Base-by-base conservation (phyloP, 1,284 basidiomycete genomes). In the Sporisorium scitamineum region DNA sequence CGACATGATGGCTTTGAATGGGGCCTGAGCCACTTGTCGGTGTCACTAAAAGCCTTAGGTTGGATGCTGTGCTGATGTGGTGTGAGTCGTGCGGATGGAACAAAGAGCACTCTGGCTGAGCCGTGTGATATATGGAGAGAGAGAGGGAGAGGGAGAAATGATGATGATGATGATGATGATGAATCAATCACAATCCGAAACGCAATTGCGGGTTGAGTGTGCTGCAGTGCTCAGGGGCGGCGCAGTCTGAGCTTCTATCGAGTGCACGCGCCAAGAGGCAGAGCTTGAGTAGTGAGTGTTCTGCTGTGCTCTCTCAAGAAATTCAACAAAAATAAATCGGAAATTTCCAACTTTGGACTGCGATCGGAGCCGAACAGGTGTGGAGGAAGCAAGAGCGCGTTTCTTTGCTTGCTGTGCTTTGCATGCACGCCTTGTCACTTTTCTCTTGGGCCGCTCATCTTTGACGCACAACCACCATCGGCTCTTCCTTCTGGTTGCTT, bases 1-100 rank as follows among this genome's bases (percentile, higher is more conserved):
- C 68, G 87, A 83, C 82, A 83, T 82, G 57, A 31, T 76, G 69
- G 47, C 37, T 13, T 8, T 53, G 27, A 18, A 2, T 11, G 39
- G 57, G 53, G 29, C 47, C 34, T 34, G 14, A 32, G 20, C 41
- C 48, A 16, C 14, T 45, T 29, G 27, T 20, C 39, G 22, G 44
- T 24, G 27, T 51, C 31, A 53, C 41, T 11, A 18, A 31, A 26
- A 16, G 53, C 11, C 41, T 22, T 20, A 29, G 39, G 18, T 42
- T 26, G 41, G 24, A 39, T 54, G 34, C 22, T 48, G 47, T n/a
- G 27, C 29, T n/a, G 47, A 27, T 29, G 47, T 22, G 47, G 16
- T n/a, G 47, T 10, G 48, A 20, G 18, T 42, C 18, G 39, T n/a
- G 5, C 8, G 39, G 3, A 42, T n/a, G n/a, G n/a, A 9, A n/a